A percentile compares a stretch with the other conserved stretches of the same genome.
These are phyloP conservation scores for Sporothrix pallida DNA, from an alignment of 2,329 filamentous ascomycete genomes.

Conservation along the genomic window DNA sequence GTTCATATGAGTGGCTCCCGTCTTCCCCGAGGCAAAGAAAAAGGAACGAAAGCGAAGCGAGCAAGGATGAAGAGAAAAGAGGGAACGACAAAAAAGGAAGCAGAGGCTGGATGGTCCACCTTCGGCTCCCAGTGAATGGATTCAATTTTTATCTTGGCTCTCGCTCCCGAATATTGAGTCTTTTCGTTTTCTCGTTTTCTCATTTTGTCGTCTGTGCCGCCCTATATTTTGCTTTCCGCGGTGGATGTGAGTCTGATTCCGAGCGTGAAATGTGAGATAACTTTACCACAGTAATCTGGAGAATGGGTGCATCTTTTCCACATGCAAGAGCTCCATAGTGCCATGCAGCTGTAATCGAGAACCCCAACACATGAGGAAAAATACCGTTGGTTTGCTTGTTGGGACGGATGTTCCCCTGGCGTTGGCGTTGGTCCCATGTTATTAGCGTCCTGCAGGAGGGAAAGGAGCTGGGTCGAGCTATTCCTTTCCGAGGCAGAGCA, in stretches of 20 bases:
- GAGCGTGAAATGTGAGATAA: too few relatives aligned
- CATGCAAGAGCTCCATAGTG: neutral
- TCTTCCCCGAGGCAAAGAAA: slow-evolving; percentile 27
- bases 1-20: slow-evolving; percentile 6
- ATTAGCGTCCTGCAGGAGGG: slow-evolving; percentile 19
- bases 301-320: too few relatives aligned
- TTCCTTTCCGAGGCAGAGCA: slow-evolving; percentile 5
- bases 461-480: slow-evolving; percentile 25
- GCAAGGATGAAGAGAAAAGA: slow-evolving; percentile 12
- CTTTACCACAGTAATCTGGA: neutral
- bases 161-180: neutral
- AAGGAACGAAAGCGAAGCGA: slow-evolving; percentile 2
- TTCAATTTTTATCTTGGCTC: neutral
- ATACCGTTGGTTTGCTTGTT: neutral
- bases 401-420: slow-evolving; percentile 28
- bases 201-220: too few relatives aligned
- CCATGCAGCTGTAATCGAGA: neutral
- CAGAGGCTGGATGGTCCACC: neutral
- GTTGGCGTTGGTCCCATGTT: slow-evolving; percentile 16
- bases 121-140: neutral
- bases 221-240: neutral
- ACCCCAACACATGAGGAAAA: neutral
- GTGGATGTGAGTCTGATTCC: neutral
- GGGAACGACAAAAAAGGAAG: neutral
- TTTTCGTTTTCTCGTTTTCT: too few relatives aligned